Evolutionary conservation across 2,329 filamentous ascomycete genomes (phyloP), one percentile per base, ranked within the genome.

Genomic region (Lecanoromycetidae sp.): DNA sequence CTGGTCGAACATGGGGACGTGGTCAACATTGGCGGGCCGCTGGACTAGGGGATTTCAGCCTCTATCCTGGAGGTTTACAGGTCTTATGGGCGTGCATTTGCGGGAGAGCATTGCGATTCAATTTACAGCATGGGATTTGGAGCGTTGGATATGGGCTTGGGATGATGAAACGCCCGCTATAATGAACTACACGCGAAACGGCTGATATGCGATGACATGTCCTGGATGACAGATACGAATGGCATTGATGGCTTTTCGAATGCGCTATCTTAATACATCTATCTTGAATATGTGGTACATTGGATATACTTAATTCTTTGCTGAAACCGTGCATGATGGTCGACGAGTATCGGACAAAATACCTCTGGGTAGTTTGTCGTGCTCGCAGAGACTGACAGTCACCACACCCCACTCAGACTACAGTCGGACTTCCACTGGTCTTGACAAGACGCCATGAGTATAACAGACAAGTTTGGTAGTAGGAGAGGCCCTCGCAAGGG

Each of bases 1-100:
- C 60, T 44, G 10, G 42, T 61, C 13, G 62, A 64, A 46, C 35
- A 64, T 67, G 23, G 42, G 13, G 34, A 43, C 4, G 44, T 9
- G 3, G 27, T 23, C n/a, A 22, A 33, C 27, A 30, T 34, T 5
- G 23, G 10, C 19, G 20, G 44, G 5, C 26, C 20, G 22, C 36
- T 37, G 36, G 36, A 27, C 13, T n/a, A n/a, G n/a, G n/a, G n/a
- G n/a, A n/a, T n/a, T n/a, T n/a, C n/a, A n/a, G n/a, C n/a, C n/a
- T 37, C 7, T 44, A 27, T 6, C 2, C 8, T 23, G 15, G 5
- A 35, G 32, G 10, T 4, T 4, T 8, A n/a, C n/a, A 15, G 30
- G 15, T 10, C 5, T 4, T 39, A 26, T 15, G 37, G 6, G 32
- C 13, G 34, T 4, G 27, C 19, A 22, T 5, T 1, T 33, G 44